Base-by-base conservation (phyloP, 1,284 basidiomycete genomes). In the Ceratobasidium sp. region DNA sequence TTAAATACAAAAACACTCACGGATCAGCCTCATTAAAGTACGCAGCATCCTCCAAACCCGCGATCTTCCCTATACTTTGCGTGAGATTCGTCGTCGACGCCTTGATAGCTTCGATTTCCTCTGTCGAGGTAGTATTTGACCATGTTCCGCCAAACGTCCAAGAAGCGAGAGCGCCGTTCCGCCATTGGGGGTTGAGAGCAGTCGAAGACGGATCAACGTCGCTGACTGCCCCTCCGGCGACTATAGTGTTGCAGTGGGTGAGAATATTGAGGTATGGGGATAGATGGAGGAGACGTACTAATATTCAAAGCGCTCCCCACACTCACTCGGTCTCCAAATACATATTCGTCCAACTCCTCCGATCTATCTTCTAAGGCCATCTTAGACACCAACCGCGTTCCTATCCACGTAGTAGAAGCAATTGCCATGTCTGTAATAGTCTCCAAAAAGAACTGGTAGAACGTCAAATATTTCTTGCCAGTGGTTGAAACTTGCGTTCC, bases 121-220 rank as follows among this genome's bases (percentile, higher is more conserved):
- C 65, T 2, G 75, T 63, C 0, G 82, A 75, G 1, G 81, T 54
- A 5, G 80, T 81, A 29, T 85, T 83, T 0, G 76, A 66, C 86
- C 86, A 86, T 6, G 14, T 41, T 6, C 62, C 59, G 4, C 72
- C 79, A 19, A 79, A 75, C 9, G 79, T 48, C 11, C 79, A 74
- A 62, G 84, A 80, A 7, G 81, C 78, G 29, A 86, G 53, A 1
- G 84, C 82, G 24, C 62, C 69, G 9, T 82, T 79, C 4, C 86
- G 80, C 85, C 85, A 87, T 3, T 82, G 83, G 5, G 85, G 86
- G 76, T 86, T 84, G 24, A 86, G 73, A 14, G 84, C 85, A 9
- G 81, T 81, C 2, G 84, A 83, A 53, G 82, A 80, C 0, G 84
- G 81, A 59, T 83, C 79, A 1, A 81, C 78, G 27, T 80, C 77